These are phyloP conservation scores for Capsicum baccatum DNA, from an alignment of 257 asterid species.

Conservation along the genomic window DNA sequence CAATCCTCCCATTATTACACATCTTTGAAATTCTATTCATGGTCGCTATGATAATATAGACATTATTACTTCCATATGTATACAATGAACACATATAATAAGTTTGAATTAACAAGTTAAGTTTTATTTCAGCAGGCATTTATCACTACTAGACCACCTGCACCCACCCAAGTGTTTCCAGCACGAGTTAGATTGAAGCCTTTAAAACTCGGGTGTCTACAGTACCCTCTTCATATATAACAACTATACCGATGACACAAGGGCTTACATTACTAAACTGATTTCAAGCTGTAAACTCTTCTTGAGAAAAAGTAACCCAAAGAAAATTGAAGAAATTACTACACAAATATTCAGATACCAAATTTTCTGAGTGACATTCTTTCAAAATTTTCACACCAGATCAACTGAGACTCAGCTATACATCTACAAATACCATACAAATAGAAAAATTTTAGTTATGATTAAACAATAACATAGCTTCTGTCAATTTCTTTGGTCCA, in stretches of 20 bases:
- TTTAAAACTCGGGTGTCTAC: background rate
- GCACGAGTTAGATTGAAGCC: too few species aligned
- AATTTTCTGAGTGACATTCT: background rate
- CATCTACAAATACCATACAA: background rate
- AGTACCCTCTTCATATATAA: conserved; percentile 16
- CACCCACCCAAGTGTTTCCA: background rate
- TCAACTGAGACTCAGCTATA: background rate
- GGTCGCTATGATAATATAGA: background rate
- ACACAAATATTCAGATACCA: background rate
- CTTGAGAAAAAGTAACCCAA: background rate
- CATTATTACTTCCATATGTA: background rate
- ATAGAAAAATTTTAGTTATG: background rate
- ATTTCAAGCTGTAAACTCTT: background rate
- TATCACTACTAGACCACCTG: background rate
- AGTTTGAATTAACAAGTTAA: background rate
- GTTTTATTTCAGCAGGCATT: background rate
- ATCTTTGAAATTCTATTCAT: conserved; percentile 4
- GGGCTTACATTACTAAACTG: conserved; percentile 12
- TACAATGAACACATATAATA: background rate
- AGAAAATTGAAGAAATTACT: background rate
- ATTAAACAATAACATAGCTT: background rate
- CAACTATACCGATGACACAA: background rate
- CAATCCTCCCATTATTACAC: background rate
- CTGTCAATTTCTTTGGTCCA: background rate
- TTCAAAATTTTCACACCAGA: too few species aligned